Evolutionary conservation across 257 asterid species (phyloP), one percentile per base, ranked within the genome.

Genomic region (Orobanche coerulescens): DNA sequence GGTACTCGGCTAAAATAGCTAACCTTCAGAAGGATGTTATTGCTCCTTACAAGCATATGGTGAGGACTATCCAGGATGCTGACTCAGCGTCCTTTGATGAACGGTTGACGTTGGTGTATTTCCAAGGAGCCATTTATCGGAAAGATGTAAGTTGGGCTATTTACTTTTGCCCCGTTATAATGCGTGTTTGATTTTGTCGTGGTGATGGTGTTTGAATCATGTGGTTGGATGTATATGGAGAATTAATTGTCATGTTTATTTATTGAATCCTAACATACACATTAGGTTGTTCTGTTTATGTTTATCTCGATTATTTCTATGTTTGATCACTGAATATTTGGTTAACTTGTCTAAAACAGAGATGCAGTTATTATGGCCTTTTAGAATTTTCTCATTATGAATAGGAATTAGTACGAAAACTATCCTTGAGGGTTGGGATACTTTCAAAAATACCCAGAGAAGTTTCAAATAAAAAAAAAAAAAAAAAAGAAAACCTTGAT

Each of bases 41-140:
- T 76, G 95, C 95, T 54, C 95, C 97, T 48, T 89, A 86, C 69
- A 89, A 81, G 78, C 95, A 89, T 46, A 87, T 83, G 88, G 97
- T 89, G 49, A 81, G 65, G 70, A 54, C 78, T 1, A 50, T 84
- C 58, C 46, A 67, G 1, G 61, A 60, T 19, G 68, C n/a, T 18
- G 54, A 73, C 12, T 89, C 95, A 0, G 26, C 76, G 34, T 69
- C 90, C 4, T 90, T 84, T 22, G 58, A 70, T 24, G 66, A 78
- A 20, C 79, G 94, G 4, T 71, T 75, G 9, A 82, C 26, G 1
- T 59, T 86, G 82, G 72, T 68, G 67, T 90, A 77, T 69, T 90
- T 90, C 74, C 85, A 78, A 79, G 97, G 97, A 44, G 97, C 94
- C 23, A 86, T 89, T 52, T 71, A 76, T 48, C 53, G 97, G 69